Conservation (phyloP, 75 land plant species). For the Pinus taeda region DNA sequence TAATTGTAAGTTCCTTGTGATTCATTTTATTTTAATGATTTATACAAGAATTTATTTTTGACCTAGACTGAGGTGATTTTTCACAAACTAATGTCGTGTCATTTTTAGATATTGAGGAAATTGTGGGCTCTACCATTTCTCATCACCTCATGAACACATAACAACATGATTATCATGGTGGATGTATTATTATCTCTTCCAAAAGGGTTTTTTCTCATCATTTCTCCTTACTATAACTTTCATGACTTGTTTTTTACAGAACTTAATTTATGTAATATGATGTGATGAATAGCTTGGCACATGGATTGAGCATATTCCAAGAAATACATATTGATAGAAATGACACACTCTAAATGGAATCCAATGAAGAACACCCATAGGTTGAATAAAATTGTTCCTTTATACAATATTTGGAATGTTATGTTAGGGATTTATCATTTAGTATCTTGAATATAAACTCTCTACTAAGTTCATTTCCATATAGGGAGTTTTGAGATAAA, state of each 20-base stretch:
- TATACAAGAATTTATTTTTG: neutral
- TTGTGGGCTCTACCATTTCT: constrained; percentile 82
- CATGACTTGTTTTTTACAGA: neutral
- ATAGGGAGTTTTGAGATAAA: neutral
- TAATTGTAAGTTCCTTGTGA: constrained; percentile 27
- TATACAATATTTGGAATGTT: neutral
- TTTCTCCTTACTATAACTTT: neutral
- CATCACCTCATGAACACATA: constrained; percentile 82
- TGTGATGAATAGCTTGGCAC: constrained; percentile 60
- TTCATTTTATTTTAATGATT: neutral
- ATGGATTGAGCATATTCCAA: constrained; percentile 78
- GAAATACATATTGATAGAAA: constrained; percentile 42
- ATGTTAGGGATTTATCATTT: neutral
- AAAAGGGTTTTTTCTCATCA: constrained; percentile 43
- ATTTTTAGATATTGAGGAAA: constrained; percentile 64
- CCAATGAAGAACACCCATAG: constrained; percentile 43
- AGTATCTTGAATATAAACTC: neutral
- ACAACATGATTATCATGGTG: constrained; percentile 68
- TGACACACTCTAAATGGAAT: constrained; percentile 57
- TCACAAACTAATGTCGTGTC: neutral
- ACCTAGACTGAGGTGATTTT: neutral
- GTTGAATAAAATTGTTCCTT: constrained; percentile 20
- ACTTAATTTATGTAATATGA: constrained; percentile 8
- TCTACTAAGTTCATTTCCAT: too few relatives aligned
- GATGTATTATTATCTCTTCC: constrained; percentile 78